Base-by-base conservation (phyloP, 1,284 basidiomycete genomes). In the Trichosporon sp. region DNA sequence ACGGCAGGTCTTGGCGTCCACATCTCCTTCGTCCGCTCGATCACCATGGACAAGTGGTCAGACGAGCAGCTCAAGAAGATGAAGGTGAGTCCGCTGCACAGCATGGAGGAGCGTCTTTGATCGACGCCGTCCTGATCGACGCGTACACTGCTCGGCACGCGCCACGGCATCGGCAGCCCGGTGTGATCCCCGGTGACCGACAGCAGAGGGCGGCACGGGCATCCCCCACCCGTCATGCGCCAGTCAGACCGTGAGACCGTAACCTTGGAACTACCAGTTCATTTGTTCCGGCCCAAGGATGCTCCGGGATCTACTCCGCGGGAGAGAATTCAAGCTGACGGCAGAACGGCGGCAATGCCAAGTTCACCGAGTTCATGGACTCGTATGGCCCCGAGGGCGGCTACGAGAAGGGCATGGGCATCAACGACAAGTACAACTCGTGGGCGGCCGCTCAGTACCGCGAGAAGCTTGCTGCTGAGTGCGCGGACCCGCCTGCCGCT, bases 41-140 rank as follows among this genome's bases (percentile, higher is more conserved):
- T 94, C 77, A 95, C 94, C 70, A 97, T 97, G 94, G 94, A 96
- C 85, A 91, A 93, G 78, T 97, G 94, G 94, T 91, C 93, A 71
- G 89, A 91, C 51, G 92, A 94, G 68, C 94, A 98, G 83, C 86
- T 96, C 76, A 90, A 86, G 78, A 90, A 94, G 76, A 96, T 98
- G 93, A 90, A 92, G 89, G 92, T 93, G 61, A 67, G 86, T 76
- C 14, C 35, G 35, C 35, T 7, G 38, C 35, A 61, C 14, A 31
- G n/a, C 14, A 12, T 43, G 2, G 54, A 19, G 37, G n/a, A 56
- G 21, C 19, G 51, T 31, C 51, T 56, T 21, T 46, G 35, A 21
- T 37, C 21, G 21, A 16, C 38, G 11, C 11, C 38, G 38, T 10
- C 11, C 8, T 46, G 35, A 21, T 37, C 21, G 37, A 16, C 38